phyloP scores from a whole-genome alignment of 306 rosid genomes.

The Carpinus fangiana region DNA sequence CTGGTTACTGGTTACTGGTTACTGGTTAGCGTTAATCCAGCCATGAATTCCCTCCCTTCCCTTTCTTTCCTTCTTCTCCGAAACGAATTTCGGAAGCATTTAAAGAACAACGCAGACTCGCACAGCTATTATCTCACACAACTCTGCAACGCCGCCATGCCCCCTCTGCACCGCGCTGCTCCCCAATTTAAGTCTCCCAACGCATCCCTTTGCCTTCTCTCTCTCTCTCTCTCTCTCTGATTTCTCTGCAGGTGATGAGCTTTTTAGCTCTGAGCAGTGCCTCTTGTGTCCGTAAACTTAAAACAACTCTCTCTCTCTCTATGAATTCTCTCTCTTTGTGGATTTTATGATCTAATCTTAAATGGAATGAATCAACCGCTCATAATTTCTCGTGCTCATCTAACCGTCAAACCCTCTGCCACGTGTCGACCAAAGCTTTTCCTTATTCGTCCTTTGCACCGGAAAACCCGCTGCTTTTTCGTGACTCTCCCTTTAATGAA shows the following conservation, averaged over 20 bases:
- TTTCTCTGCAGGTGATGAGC: constrained; percentile 30
- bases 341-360: constrained; percentile 48
- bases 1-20: not conserved
- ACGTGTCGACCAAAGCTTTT: constrained; percentile 59
- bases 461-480: constrained; percentile 96
- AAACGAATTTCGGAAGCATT: constrained; percentile 37
- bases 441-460: constrained; percentile 60
- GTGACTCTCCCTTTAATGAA: constrained; percentile 44
- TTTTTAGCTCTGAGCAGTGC: constrained; percentile 30
- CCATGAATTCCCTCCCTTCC: constrained; percentile 33
- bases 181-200: constrained; percentile 49
- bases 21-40: constrained; percentile 37
- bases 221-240: constrained; percentile 34
- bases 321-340: constrained; percentile 6
- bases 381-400: constrained; percentile 33
- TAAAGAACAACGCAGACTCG: constrained; percentile 44
- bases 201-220: constrained; percentile 16
- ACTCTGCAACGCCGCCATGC: constrained; percentile 90
- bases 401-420: not conserved
- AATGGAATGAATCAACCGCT: constrained; percentile 22
- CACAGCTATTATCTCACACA: constrained; percentile 23
- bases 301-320: constrained; percentile 9
- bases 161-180: constrained; percentile 45
- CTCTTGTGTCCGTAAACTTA: constrained; percentile 37
- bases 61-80: not conserved